Conservation (phyloP, 495 filamentous ascomycete genomes). For the Podospora tetraspora region DNA sequence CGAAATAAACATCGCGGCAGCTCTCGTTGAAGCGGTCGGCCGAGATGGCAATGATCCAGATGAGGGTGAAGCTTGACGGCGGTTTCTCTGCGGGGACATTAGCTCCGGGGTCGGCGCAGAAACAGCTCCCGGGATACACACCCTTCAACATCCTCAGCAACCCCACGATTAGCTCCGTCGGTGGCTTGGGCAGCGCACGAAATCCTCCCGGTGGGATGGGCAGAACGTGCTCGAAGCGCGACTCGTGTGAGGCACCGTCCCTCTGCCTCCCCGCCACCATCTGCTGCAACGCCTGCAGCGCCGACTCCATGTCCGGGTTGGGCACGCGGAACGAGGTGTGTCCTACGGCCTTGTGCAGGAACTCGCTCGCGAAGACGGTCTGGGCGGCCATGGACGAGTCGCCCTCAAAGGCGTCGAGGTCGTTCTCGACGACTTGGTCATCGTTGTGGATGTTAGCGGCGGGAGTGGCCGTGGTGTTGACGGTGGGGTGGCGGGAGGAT, state of each 20-base stretch:
- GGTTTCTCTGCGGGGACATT: slow-evolving; percentile 26
- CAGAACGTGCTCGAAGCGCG: slow-evolving; percentile 41
- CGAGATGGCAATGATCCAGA: slow-evolving; percentile 38
- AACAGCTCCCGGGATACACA: slow-evolving; percentile 4
- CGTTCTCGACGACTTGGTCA: slow-evolving; percentile 23
- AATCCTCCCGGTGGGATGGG: slow-evolving; percentile 38
- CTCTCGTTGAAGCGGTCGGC: slow-evolving; percentile 53
- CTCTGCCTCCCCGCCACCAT: slow-evolving; percentile 49
- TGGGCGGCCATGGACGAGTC: slow-evolving; percentile 57
- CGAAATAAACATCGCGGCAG: slow-evolving; percentile 56
- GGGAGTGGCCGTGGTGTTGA: slow-evolving; percentile 5
- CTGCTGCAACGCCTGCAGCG: slow-evolving; percentile 53
- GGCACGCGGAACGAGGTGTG: slow-evolving; percentile 42
- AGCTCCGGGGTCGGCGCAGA: slow-evolving; percentile 1
- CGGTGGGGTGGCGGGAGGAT: background rate
- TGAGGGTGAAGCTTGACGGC: slow-evolving; percentile 35
- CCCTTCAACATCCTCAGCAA: slow-evolving; percentile 47
- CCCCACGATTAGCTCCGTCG: slow-evolving; percentile 45
- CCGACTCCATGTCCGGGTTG: slow-evolving; percentile 50
- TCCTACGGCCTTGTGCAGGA: slow-evolving; percentile 56
- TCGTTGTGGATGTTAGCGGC: background rate
- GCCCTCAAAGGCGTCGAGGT: slow-evolving; percentile 51
- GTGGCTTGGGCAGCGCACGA: slow-evolving; percentile 51
- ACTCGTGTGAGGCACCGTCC: slow-evolving; percentile 34
- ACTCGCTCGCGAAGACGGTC: slow-evolving; percentile 58